A percentile compares a stretch with the other conserved stretches of the same genome.
Conservation (phyloP, 192 early-diverging fungal species). For the Coemansia sp. region DNA sequence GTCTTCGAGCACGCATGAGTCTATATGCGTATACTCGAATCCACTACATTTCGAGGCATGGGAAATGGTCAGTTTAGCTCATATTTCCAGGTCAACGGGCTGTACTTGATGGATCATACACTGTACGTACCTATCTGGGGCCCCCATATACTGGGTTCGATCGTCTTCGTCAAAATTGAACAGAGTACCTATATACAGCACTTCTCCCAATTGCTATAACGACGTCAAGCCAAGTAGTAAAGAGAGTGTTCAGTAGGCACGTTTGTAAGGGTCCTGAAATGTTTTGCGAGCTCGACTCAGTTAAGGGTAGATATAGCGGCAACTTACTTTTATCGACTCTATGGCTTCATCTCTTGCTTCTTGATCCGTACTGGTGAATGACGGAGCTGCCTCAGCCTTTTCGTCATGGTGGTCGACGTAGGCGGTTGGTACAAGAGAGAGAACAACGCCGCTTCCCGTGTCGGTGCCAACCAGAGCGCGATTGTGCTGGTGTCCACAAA, state of each 20-base stretch:
- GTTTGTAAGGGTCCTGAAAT: background rate
- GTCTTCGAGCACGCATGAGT: constrained; percentile 16
- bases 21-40: constrained; percentile 20
- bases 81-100: background rate
- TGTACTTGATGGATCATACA: background rate
- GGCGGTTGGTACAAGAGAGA: constrained; percentile 10
- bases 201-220: constrained; percentile 49
- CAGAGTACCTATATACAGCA: constrained; percentile 36
- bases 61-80: background rate
- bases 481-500: constrained; percentile 27
- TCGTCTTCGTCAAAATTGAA: constrained; percentile 38
- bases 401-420: constrained; percentile 5
- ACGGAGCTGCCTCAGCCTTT: background rate
- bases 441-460: constrained; percentile 12
- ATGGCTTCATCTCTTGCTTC: background rate
- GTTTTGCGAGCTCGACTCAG: background rate
- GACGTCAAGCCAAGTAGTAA: background rate
- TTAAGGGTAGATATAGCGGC: background rate
- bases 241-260: background rate
- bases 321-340: constrained; percentile 37
- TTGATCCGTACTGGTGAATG: background rate
- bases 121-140: constrained; percentile 6
- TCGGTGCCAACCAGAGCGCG: constrained; percentile 9
- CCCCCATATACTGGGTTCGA: background rate
- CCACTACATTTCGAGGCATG: constrained; percentile 9